phyloP scores from a whole-genome alignment of 2,329 filamentous ascomycete genomes.

The Fusarium odoratissimum region DNA sequence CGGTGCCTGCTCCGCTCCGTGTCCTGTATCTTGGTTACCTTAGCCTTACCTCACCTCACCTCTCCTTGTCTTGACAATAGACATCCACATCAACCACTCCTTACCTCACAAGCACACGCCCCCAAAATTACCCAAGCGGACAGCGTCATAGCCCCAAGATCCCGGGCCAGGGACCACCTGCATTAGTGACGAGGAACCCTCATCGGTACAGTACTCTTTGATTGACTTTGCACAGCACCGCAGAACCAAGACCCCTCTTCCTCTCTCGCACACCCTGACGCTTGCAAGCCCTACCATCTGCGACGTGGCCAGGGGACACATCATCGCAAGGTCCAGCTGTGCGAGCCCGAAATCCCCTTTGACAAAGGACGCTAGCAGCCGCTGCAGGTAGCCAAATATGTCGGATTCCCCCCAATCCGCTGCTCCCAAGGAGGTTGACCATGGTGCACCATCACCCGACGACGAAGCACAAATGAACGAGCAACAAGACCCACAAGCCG shows the following conservation, averaged over 20 bases:
- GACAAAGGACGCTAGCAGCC: constrained; percentile 70
- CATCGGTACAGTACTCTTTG: constrained; percentile 52
- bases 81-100: constrained; percentile 39
- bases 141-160: constrained; percentile 61
- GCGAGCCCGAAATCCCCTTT: constrained; percentile 65
- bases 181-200: constrained; percentile 47
- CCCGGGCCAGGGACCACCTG: constrained; percentile 50
- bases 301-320: constrained; percentile 72
- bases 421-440: constrained; percentile 95
- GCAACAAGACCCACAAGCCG: constrained; percentile 79
- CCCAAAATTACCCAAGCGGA: constrained; percentile 38
- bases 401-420: constrained; percentile 87
- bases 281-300: constrained; percentile 66
- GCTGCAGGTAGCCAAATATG: constrained; percentile 86
- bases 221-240: constrained; percentile 69
- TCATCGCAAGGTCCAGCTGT: constrained; percentile 67
- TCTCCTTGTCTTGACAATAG: constrained; percentile 28
- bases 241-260: constrained; percentile 58
- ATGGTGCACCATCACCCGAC: constrained; percentile 90
- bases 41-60: constrained; percentile 7
- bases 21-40: constrained; percentile 23
- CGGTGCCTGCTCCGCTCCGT: constrained; percentile 35
- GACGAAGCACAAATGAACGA: constrained; percentile 96
- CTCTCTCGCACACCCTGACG: constrained; percentile 50
- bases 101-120: constrained; percentile 41